Base-by-base conservation (phyloP, 352 stramenopile genomes). In the Hyaloperonospora arabidopsidis region DNA sequence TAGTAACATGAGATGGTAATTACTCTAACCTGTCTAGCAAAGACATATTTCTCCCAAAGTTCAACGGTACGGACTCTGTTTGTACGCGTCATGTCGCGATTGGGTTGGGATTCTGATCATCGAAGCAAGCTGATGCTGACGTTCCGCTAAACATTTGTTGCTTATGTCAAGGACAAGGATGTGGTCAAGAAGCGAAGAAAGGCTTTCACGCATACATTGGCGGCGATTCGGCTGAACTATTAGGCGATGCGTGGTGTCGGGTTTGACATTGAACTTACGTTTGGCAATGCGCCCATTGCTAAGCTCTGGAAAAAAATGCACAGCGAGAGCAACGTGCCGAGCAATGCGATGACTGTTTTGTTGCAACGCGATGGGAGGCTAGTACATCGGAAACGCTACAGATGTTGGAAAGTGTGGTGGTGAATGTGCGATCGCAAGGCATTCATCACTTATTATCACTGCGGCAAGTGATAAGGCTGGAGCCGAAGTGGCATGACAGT, bases 381-480 rank as follows among this genome's bases (percentile, higher is more conserved):
- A 51, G 70, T 40, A 47, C 63, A 18, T 36, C 53, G 12, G 34
- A 68, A 8, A 83, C 91, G 57, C 63, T 63, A 25, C 68, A 83
- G 45, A 71, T 87, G 12, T 68, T 95, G 14, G 72, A 90, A 43
- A 93, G 79, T 73, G 70, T 74, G 1, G 51, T 95, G 4, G 64
- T 70, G 14, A 72, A 74, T 35, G 76, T 91, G 10, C 76, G 80
- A 0, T 65, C 68, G 17, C 82, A 94, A 57, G 81, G 94, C 32
- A 76, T 85, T 41, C 63, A 70, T 15, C 58, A 53, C 3, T 57
- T 76, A 4, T 79, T 45, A 62, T 43, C 10, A 76, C 76, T 29
- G 72, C 93, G 17, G 72, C 72, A 2, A 69, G 59, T 40, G 72
- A 86, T 23, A 64, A 64, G 17, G 43, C 63, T 17, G 84, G 76